Percentiles rank a stretch among this genome's conserved stretches.
Conservation (phyloP, 129 eudicot genomes). For the Deinandra increscens region DNA sequence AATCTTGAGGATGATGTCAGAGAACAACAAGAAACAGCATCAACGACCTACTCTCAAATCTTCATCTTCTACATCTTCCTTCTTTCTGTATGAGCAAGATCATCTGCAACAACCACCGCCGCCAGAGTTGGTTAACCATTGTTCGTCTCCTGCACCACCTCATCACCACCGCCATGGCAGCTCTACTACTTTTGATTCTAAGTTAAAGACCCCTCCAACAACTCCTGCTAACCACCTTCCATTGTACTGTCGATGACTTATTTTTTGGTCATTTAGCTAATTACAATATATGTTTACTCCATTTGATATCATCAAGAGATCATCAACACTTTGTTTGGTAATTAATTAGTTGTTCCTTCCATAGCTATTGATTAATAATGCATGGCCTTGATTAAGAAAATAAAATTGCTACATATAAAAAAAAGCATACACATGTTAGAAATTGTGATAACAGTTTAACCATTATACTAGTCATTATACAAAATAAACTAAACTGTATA, state of each 20-base stretch:
- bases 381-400: not conserved
- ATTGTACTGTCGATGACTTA: constrained; percentile 35
- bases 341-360: not conserved
- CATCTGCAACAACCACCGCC: not conserved
- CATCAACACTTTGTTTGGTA: not conserved
- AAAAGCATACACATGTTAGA: no score
- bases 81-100: constrained; percentile 28
- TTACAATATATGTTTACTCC: not conserved
- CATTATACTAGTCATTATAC: no score
- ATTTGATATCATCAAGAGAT: not conserved
- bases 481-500: no score
- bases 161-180: constrained; percentile 9
- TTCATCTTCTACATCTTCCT: constrained; percentile 39
- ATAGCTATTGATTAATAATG: not conserved
- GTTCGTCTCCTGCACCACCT: constrained; percentile 20
- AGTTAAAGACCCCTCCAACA: constrained; percentile 36
- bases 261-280: no score
- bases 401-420: no score
- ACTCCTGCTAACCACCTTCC: constrained; percentile 35
- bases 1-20: constrained; percentile 40
- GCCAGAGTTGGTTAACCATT: not conserved
- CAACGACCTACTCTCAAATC: constrained; percentile 31
- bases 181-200: constrained; percentile 19
- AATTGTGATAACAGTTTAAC: no score
- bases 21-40: constrained; percentile 21